Conservation (phyloP, 306 rosid species). For the Cicer cuneatum region DNA sequence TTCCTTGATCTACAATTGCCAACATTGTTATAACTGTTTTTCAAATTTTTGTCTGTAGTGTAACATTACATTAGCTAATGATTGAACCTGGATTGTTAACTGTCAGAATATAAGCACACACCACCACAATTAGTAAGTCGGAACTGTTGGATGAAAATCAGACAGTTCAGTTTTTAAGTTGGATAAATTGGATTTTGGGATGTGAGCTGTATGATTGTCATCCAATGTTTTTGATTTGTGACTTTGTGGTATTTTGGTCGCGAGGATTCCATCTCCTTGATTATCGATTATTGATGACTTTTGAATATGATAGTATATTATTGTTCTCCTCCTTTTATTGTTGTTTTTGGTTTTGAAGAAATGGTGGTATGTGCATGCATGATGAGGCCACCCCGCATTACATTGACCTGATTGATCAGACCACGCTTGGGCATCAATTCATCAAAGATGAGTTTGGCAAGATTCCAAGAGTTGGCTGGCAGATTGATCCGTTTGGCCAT, state of each 20-base stretch:
- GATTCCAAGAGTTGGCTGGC: conserved; percentile 89
- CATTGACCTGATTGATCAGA: conserved; percentile 84
- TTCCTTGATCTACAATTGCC: no score
- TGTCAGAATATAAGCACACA: not conserved
- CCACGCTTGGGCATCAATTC: conserved; percentile 78
- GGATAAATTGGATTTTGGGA: not conserved
- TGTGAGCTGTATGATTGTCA: not conserved
- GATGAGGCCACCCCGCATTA: conserved; percentile 90
- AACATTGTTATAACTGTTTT: not conserved
- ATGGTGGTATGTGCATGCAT: conserved; percentile 91
- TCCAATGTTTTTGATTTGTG: not conserved
- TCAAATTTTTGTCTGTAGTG: conserved; percentile 15
- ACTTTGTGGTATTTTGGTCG: not conserved
- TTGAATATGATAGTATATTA: conserved; percentile 1
- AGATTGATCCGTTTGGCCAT: conserved; percentile 87
- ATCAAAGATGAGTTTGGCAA: conserved; percentile 67
- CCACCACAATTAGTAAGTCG: not conserved
- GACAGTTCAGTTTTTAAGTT: not conserved
- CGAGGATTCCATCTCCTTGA: not conserved
- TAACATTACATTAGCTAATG: not conserved
- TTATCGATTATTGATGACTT: conserved; percentile 10
- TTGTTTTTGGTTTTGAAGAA: conserved; percentile 56
- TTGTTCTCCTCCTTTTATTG: not conserved
- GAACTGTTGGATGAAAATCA: not conserved
- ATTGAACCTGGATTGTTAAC: not conserved